Base-by-base conservation (phyloP, 2,329 filamentous ascomycete genomes). In the Laburnicola sp. region DNA sequence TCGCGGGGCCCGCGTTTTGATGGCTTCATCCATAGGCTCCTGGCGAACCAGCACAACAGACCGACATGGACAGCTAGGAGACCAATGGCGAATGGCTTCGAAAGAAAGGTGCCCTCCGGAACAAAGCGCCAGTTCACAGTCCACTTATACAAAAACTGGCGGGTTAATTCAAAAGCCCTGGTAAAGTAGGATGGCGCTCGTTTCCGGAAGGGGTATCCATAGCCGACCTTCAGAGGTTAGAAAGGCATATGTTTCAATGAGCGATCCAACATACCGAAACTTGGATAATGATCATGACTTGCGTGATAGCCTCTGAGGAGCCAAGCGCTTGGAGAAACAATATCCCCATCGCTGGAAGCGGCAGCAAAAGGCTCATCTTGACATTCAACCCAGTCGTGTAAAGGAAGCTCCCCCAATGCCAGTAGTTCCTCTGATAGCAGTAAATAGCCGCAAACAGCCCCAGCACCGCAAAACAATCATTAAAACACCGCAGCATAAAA, bases 61-160 rank as follows among this genome's bases (percentile, higher is more conserved):
- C 77, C 70, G 25, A 78, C 76, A 69, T 97, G 91, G 48, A 83
- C 67, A 1, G 73, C 78, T 25, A 96, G 78, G 44, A 97, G 79
- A 10, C 75, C 72, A 16, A 86, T 62, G 25, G 91, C 84, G 68
- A 96, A 95, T 2, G 76, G 70, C 53, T 77, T 82, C 60, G 85
- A 87, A 40, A 95, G 80, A 64, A 99, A 99, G 0, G 77, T 74
- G 5, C 88, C 83, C 73, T 97, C 91, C 11, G 88, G 86, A n/a
- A 97, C 75, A 70, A 97, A 97, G 47, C 92, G 86, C 94, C 94
- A 99, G 74, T 99, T 99, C 60, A 99, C 94, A 0, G 94, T 99
- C 94, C 94, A 99, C 75, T 93, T 91, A 79, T 93, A 97, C 64
- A 96, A 81, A 75, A 99, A 99, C 63, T 90, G 85, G 48, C 94